Percentiles rank a stretch among this genome's conserved stretches.
Conservation (phyloP, 768 basidiomycete species). For the Leccinum ochraceum region DNA sequence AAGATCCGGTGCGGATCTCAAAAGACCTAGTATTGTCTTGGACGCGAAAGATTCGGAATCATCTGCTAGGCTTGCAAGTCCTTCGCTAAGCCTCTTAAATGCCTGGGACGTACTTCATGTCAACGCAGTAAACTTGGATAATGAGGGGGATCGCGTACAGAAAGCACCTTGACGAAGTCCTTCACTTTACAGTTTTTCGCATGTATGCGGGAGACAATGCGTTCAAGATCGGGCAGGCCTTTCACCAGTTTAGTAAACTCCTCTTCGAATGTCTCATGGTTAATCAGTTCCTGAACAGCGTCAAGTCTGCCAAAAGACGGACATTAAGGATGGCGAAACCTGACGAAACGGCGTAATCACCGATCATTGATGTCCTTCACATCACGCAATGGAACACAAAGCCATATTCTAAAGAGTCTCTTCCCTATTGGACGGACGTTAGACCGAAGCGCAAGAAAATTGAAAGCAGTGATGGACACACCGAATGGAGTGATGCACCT, state of each 20-base stretch:
- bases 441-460: constrained; percentile 6
- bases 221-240: constrained; percentile 88
- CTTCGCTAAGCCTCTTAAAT: constrained; percentile 72
- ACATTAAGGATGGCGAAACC: constrained; percentile 16
- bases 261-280: constrained; percentile 72
- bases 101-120: constrained; percentile 46
- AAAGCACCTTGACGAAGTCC: constrained; percentile 84
- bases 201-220: constrained; percentile 93
- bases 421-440: constrained; percentile 61
- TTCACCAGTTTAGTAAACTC: constrained; percentile 77
- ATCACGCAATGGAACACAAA: constrained; percentile 87
- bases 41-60: constrained; percentile 75
- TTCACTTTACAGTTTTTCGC: constrained; percentile 86
- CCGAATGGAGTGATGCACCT: constrained; percentile 93
- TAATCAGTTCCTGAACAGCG: constrained; percentile 89
- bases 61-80: constrained; percentile 61
- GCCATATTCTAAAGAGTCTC: constrained; percentile 94
- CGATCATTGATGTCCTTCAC: constrained; percentile 85
- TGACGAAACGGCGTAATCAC: constrained; percentile 41
- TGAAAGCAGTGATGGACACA: constrained; percentile 29
- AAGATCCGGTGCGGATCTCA: constrained; percentile 83
- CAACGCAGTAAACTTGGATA: neutral
- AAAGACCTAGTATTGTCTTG: constrained; percentile 68
- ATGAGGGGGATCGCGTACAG: constrained; percentile 43
- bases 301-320: constrained; percentile 63